These are phyloP conservation scores for Fonsecaea monophora DNA, from an alignment of 2,329 filamentous ascomycete genomes.

Conservation along the genomic window DNA sequence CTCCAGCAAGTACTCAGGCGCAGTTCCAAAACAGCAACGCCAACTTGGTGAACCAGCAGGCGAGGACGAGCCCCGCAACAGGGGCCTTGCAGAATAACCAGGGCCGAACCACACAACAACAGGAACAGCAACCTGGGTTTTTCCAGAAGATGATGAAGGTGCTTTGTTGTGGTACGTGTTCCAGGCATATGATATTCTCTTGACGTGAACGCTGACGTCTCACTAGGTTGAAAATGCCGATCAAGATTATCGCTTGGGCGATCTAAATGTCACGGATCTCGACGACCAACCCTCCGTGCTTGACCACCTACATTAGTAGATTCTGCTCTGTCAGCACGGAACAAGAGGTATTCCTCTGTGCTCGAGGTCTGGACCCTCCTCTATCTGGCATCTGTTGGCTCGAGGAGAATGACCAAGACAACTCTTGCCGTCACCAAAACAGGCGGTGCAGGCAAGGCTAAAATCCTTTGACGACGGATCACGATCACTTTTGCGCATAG, in stretches of 20 bases:
- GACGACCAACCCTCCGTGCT: background rate
- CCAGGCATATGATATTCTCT: background rate
- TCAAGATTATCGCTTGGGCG: background rate
- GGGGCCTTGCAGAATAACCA: conserved; percentile 66
- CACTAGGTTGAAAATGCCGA: conserved; percentile 21
- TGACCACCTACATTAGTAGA: background rate
- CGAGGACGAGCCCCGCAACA: conserved; percentile 63
- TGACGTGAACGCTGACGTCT: conserved; percentile 9
- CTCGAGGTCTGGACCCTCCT: conserved; percentile 1
- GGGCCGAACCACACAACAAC: conserved; percentile 57
- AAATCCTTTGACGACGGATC: conserved; percentile 29
- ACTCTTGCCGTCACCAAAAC: background rate
- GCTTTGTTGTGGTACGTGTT: conserved; percentile 78
- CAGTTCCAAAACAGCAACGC: conserved; percentile 96
- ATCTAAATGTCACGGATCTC: background rate
- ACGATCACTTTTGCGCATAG: conserved; percentile 29
- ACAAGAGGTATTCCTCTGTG: background rate
- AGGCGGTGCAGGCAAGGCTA: conserved; percentile 6
- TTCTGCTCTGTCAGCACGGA: conserved; percentile 2
- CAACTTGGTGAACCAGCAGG: conserved; percentile 73
- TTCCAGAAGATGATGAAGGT: conserved; percentile 93
- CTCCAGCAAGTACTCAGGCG: conserved; percentile 88
- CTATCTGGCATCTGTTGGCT: conserved; percentile 4
- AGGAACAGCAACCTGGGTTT: conserved; percentile 73
- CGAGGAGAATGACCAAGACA: background rate